Evolutionary conservation across 768 basidiomycete species (phyloP), one percentile per base, ranked within the genome.

Genomic region (Holtermannia corniformis): DNA sequence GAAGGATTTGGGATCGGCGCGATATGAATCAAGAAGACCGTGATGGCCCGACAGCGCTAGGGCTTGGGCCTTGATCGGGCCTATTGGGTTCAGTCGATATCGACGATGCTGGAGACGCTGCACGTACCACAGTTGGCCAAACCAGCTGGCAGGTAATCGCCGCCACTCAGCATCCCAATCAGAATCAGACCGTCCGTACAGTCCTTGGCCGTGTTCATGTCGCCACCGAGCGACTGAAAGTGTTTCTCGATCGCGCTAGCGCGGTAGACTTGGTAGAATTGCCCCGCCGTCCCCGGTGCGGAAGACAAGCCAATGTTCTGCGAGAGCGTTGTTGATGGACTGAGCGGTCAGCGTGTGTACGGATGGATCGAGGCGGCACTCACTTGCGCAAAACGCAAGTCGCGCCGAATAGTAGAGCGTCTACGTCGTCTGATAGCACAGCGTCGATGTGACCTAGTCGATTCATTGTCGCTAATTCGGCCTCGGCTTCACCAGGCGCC

Each of bases 401-500:
- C 0, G 88, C 90, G 20, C 91, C 90, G 57, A 96, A 96, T 2
- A 95, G 73, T 64, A 93, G 84, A 50, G 82, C 91, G 64, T 96
- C 91, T 1, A 91, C 90, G 62, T 95, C 92, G 69, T 96, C 92
- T 0, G 91, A 87, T 42, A 92, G 77, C 22, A 95, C 80, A 0
- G 83, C 87, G 65, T 96, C 92, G 51, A 96, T 85, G 49, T 85
- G 70, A 2, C 88, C 88, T 41, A 83, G 79, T 3, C 79, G 76
- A 61, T 89, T 91, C 49, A 96, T 76, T 57, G 86, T 84, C 0
- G 91, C 91, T 2, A 96, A 76, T 65, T 93, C 91, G 0, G 91
- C 91, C 70, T 96, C 92, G 0, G 92, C 92, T 72, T 95, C 92
- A 16, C 88, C 90, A 4, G 91, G 91, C 14, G 89, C 77, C 77